A percentile compares a stretch with the other conserved stretches of the same genome.
Evolutionary conservation across 805 yeast genomes (phyloP).

Genomic region (Schwanniomyces polymorphus): DNA sequence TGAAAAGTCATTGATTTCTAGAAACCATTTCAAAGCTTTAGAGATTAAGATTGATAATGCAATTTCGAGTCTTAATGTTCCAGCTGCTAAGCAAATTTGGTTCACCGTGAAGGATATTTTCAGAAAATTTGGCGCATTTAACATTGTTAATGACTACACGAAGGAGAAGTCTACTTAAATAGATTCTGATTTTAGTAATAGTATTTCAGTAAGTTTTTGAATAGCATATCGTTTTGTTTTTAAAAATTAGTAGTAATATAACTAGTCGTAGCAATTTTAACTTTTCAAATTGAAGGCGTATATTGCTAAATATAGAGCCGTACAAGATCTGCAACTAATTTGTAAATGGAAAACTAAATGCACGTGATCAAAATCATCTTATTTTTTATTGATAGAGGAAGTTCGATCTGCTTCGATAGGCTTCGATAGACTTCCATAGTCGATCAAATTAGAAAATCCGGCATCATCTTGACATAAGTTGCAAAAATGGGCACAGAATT

Average conservation of each 20-base stretch:
- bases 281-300: too few species aligned
- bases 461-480: not conserved
- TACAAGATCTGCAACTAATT: too few species aligned
- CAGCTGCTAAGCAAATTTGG: constrained; percentile 40
- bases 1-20: constrained; percentile 73
- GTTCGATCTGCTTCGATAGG: constrained; percentile 1
- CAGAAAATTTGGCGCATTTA: constrained; percentile 24
- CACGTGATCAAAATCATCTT: not conserved
- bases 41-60: constrained; percentile 52
- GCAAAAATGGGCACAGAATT: constrained; percentile 1
- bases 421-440: too few species aligned
- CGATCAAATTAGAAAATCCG: not conserved
- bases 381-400: not conserved
- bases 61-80: constrained; percentile 26
- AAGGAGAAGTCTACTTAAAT: constrained; percentile 26
- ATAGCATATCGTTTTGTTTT: too few species aligned
- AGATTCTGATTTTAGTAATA: not conserved
- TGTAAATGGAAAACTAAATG: too few species aligned
- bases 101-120: constrained; percentile 29
- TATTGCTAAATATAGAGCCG: too few species aligned
- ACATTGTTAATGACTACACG: constrained; percentile 35
- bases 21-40: constrained; percentile 63
- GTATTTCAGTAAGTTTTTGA: not conserved
- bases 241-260: too few species aligned
- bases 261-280: too few species aligned